Evolutionary conservation across 73 alveolate genomes (phyloP).

Genomic region (Urostyla sp.): DNA sequence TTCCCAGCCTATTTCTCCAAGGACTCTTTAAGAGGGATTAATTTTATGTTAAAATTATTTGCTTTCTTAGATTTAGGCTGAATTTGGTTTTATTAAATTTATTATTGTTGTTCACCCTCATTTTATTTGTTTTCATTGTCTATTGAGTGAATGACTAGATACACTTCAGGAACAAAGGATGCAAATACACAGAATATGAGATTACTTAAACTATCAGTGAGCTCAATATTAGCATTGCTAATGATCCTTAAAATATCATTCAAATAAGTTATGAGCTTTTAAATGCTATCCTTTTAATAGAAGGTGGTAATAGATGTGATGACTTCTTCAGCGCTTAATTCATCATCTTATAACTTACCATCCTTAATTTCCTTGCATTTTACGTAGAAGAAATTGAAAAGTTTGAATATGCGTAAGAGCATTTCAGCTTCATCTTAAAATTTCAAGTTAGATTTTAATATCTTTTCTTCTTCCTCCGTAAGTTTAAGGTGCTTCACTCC

Average conservation of each 20-base stretch:
- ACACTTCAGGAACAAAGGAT: slow-evolving; percentile 20
- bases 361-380: not conserved
- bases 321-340: not conserved
- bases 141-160: slow-evolving; percentile 1
- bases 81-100: too few relatives aligned
- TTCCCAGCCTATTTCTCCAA: not conserved
- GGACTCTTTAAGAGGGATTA: slow-evolving; percentile 19
- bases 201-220: slow-evolving; percentile 1
- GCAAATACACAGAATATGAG: slow-evolving; percentile 34
- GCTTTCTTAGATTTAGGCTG: not conserved
- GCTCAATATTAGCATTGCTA: slow-evolving; percentile 35
- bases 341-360: not conserved
- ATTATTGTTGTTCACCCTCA: not conserved
- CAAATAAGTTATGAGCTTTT: not conserved
- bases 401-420: slow-evolving; percentile 43
- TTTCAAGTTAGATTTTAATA: slow-evolving; percentile 11
- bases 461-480: slow-evolving; percentile 37
- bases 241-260: slow-evolving; percentile 1
- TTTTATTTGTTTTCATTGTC: not conserved
- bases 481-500: slow-evolving; percentile 11
- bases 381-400: slow-evolving; percentile 40
- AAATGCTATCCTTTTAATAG: not conserved
- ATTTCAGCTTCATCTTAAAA: slow-evolving; percentile 18
- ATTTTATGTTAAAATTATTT: not conserved
- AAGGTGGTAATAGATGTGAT: not conserved